Percentiles rank a stretch among this genome's conserved stretches.
Evolutionary conservation across 2,329 filamentous ascomycete species (phyloP).

Genomic region (Chaetomium strumarium): DNA sequence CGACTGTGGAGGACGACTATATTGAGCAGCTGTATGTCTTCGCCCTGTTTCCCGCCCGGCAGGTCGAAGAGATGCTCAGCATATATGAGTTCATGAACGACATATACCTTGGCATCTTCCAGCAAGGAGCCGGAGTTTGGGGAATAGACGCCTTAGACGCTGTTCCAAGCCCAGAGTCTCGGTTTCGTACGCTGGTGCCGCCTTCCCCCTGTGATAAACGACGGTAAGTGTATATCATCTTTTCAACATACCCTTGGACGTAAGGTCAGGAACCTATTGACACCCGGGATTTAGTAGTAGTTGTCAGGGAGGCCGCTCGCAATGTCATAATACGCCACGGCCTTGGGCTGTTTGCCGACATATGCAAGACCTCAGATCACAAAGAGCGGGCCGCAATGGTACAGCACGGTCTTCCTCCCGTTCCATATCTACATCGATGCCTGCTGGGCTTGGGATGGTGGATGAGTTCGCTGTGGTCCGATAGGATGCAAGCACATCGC

Average conservation of each 20-base stretch:
- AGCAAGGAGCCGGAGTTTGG: slow-evolving; percentile 2
- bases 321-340: no score
- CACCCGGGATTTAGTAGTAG: no score
- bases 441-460: background rate
- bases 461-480: background rate
- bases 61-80: slow-evolving; percentile 14
- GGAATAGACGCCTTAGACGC: background rate
- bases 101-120: background rate
- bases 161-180: no score
- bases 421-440: background rate
- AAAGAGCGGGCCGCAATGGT: no score
- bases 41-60: slow-evolving; percentile 6
- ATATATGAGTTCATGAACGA: slow-evolving; percentile 6
- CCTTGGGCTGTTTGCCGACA: no score
- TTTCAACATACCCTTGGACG: background rate
- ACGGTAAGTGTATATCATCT: background rate
- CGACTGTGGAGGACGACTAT: background rate
- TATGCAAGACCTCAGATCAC: no score
- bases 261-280: background rate
- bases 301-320: no score
- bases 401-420: no score
- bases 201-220: no score
- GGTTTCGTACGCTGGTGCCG: no score
- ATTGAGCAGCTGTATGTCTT: background rate
- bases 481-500: background rate